Base-by-base conservation (phyloP, 2,329 filamentous ascomycete genomes). In the Beauveria sp. region DNA sequence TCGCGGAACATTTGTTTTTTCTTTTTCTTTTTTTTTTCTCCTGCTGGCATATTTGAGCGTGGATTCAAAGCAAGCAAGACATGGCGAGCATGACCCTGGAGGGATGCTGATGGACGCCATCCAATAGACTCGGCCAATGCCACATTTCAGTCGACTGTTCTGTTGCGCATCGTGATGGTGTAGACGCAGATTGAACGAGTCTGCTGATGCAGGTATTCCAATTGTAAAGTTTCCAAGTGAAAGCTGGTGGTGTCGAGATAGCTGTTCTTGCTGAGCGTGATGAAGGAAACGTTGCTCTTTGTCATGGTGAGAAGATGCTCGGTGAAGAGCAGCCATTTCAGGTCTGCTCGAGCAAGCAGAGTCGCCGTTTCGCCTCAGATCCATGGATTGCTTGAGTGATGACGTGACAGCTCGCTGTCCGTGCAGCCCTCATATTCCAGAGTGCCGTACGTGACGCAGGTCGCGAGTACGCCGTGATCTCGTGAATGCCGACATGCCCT, bases 21-120 rank as follows among this genome's bases (percentile, higher is more conserved):
- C 5, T 55, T 48, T 50, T 50, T 46, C 24, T 34, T 43, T 47
- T n/a, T 37, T 12, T 24, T 28, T 58, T 51, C 9, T 10, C 43
- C 20, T 58, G 55, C 37, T 58, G 55, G 55, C 55, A 58, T 58
- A 57, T 58, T 43, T 51, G 34, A 58, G 55, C 55, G 55, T 43
- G 46, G 46, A 41, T 58, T 51, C 55, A 58, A 30, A 30, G 28
- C 28, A 51, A 58, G 55, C 55, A 58, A 22, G 41, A 43, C 10
- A 16, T 43, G 46, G 46, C 55, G 46, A 30, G 46, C 34, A 57
- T 57, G 4, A 16, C 16, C 43, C 44, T 57, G 9, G 26, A 41
- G 34, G 46, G 46, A 37, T 50, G 12, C 28, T 26, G n/a, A 40
- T 58, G 16, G 22, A 48, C 28, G 55, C 12, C 44, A 57, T 48